Percentiles rank a stretch among this genome's conserved stretches.
Evolutionary conservation across 192 early-diverging fungal species (phyloP).

Genomic region (Coemansia sp.): DNA sequence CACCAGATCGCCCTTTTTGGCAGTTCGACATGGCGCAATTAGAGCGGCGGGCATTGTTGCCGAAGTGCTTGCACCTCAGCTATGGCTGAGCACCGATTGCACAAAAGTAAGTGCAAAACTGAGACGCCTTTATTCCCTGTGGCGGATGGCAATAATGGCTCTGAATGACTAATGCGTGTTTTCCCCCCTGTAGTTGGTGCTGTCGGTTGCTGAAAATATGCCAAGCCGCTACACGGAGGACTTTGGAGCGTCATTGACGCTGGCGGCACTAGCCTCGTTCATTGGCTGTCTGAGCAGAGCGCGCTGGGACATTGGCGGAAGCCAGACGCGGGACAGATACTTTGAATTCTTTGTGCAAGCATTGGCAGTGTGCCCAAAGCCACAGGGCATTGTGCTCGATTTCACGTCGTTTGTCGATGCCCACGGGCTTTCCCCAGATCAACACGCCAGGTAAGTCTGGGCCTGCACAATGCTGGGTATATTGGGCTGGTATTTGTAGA

Average conservation of each 20-base stretch:
- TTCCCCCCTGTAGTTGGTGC: slow-evolving; percentile 31
- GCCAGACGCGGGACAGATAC: slow-evolving; percentile 9
- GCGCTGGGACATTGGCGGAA: slow-evolving; percentile 19
- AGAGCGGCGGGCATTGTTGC: slow-evolving; percentile 35
- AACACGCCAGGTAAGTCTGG: slow-evolving; percentile 25
- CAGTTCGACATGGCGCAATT: slow-evolving; percentile 55
- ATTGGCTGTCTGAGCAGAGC: slow-evolving; percentile 57
- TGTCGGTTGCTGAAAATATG: slow-evolving; percentile 24
- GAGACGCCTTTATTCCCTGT: background rate
- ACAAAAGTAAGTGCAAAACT: slow-evolving; percentile 20
- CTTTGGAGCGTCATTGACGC: slow-evolving; percentile 62
- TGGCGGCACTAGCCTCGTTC: slow-evolving; percentile 50
- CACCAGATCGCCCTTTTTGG: slow-evolving; percentile 46
- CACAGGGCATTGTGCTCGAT: slow-evolving; percentile 15
- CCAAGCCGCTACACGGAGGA: slow-evolving; percentile 55
- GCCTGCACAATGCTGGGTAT: background rate
- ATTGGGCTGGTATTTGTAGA: background rate
- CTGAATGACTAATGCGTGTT: background rate
- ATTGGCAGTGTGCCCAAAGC: slow-evolving; percentile 25
- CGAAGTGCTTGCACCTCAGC: slow-evolving; percentile 23
- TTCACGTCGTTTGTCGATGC: slow-evolving; percentile 45
- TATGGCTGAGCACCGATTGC: slow-evolving; percentile 6
- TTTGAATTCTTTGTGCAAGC: slow-evolving; percentile 37
- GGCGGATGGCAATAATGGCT: background rate
- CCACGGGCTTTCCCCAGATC: slow-evolving; percentile 27